Evolutionary conservation across 305 asterid genomes (phyloP).

Genomic region (Salvia sclarea): DNA sequence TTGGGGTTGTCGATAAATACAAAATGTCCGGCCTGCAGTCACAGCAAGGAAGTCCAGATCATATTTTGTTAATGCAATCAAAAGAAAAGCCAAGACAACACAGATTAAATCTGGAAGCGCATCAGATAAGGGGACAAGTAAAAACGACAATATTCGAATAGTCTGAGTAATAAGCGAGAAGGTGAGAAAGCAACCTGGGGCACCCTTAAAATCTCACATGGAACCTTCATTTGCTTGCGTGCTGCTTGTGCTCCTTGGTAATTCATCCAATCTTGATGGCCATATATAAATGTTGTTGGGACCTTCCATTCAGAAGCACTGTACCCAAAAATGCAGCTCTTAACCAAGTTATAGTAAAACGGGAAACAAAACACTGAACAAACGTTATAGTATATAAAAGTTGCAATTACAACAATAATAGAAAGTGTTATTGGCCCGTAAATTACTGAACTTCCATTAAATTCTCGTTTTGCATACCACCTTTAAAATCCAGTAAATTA

Average conservation of each 20-base stretch:
- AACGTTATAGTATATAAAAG: background rate
- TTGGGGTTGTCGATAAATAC: constrained; percentile 67
- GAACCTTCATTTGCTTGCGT: constrained; percentile 74
- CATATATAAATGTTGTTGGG: constrained; percentile 83
- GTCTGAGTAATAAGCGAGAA: background rate
- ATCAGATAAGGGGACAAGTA: background rate
- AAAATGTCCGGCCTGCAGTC: constrained; percentile 76
- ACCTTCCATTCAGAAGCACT: constrained; percentile 91
- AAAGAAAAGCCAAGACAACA: background rate
- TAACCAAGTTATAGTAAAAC: background rate
- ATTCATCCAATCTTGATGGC: constrained; percentile 82
- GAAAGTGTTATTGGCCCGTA: too few species aligned
- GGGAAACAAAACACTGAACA: background rate
- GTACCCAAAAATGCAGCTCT: constrained; percentile 23
- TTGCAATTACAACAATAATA: too few species aligned
- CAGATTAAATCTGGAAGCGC: background rate
- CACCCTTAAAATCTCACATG: constrained; percentile 79
- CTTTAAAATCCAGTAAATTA: too few species aligned
- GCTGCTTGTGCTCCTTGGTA: constrained; percentile 82
- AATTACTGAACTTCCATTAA: too few species aligned
- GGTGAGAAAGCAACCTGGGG: constrained; percentile 51
- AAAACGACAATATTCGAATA: background rate
- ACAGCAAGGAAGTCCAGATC: constrained; percentile 14
- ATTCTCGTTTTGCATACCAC: too few species aligned
- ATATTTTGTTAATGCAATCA: background rate